Conservation (phyloP, 768 basidiomycete species). For the Tubosaeta sp. region DNA sequence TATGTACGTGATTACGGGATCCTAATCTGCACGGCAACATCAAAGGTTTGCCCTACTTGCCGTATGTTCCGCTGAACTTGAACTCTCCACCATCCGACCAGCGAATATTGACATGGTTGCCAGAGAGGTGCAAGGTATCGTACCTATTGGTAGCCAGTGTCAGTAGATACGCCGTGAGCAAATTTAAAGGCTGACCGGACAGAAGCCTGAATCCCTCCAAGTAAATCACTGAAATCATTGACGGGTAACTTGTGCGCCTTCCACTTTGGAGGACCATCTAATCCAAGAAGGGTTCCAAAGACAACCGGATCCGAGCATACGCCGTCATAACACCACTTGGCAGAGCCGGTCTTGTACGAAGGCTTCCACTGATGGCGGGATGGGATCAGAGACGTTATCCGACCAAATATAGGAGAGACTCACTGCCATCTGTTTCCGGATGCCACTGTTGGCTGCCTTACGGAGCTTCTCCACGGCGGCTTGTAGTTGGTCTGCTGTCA, state of each 20-base stretch:
- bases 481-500: conserved; percentile 36
- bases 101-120: conserved; percentile 40
- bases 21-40: no score
- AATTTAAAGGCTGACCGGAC: conserved; percentile 30
- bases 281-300: conserved; percentile 42
- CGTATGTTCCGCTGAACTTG: conserved; percentile 53
- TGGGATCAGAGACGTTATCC: not conserved
- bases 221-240: conserved; percentile 30
- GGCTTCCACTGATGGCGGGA: conserved; percentile 44
- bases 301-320: conserved; percentile 45
- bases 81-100: conserved; percentile 50
- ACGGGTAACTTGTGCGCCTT: conserved; percentile 45
- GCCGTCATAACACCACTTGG: conserved; percentile 52
- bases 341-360: conserved; percentile 41
- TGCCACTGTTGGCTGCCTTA: conserved; percentile 44
- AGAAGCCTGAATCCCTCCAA: conserved; percentile 34
- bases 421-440: conserved; percentile 48
- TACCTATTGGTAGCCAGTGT: conserved; percentile 31
- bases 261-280: conserved; percentile 43
- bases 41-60: no score
- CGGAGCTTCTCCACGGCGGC: conserved; percentile 42
- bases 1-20: no score
- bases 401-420: not conserved
- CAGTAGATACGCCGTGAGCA: not conserved
- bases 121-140: conserved; percentile 34